A percentile compares a stretch with the other conserved stretches of the same genome.
Conservation (phyloP, 331 rosid species). For the Phaseolus coccineus region DNA sequence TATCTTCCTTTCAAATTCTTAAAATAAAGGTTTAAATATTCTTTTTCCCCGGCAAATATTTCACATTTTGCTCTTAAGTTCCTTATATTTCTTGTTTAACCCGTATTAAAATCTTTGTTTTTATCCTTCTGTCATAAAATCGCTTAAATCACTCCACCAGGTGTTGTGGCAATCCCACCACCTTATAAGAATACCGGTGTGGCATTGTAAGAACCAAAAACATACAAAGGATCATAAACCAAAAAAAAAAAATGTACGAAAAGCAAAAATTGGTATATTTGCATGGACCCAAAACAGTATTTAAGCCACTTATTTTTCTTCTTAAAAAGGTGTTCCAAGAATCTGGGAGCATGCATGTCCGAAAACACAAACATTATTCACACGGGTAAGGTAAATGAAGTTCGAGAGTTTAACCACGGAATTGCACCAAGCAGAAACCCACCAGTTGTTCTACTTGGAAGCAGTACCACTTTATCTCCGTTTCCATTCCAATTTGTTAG, state of each 20-base stretch:
- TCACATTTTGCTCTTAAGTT: background rate
- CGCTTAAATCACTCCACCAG: background rate
- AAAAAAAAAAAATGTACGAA: background rate
- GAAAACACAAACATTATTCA: background rate
- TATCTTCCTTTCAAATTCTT: slow-evolving; percentile 29
- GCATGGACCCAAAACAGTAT: background rate
- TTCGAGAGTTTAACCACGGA: background rate
- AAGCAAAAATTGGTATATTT: background rate
- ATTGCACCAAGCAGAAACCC: background rate
- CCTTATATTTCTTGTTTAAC: background rate
- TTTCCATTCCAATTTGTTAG: background rate
- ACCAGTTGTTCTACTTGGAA: background rate
- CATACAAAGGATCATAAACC: background rate
- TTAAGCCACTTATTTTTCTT: no score
- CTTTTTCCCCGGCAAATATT: background rate
- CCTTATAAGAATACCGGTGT: background rate
- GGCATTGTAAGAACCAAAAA: background rate
- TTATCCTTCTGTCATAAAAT: background rate
- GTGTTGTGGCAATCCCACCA: background rate
- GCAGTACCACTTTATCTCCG: background rate
- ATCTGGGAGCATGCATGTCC: background rate
- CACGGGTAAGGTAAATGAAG: background rate
- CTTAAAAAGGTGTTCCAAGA: background rate
- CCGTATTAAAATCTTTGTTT: background rate
- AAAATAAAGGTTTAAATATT: background rate